A percentile compares a stretch with the other conserved stretches of the same genome.
phyloP scores from a whole-genome alignment of 148 eudicot species.

The Silene latifolia region DNA sequence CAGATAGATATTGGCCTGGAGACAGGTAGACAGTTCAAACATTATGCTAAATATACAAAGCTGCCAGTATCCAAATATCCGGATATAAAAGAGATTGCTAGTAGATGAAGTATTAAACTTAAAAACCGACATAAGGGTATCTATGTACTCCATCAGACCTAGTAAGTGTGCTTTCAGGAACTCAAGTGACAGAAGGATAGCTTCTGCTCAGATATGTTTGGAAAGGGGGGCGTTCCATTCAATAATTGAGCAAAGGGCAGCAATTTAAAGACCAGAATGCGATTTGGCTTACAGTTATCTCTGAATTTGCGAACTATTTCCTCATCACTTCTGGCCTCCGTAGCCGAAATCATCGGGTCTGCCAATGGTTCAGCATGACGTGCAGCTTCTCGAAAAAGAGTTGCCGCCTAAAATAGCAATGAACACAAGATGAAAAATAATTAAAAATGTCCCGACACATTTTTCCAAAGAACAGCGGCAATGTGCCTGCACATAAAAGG shows the following conservation, averaged over 20 bases:
- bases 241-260: background rate
- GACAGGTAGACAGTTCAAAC: background rate
- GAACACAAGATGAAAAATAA: background rate
- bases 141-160: too few relatives aligned
- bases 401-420: slow-evolving; percentile 60
- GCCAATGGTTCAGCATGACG: slow-evolving; percentile 10
- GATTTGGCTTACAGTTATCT: background rate
- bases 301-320: too few relatives aligned
- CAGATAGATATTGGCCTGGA: slow-evolving; percentile 35
- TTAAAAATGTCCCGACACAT: background rate
- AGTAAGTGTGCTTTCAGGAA: too few relatives aligned
- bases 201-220: too few relatives aligned
- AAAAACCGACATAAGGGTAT: too few relatives aligned
- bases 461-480: background rate
- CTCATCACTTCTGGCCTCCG: background rate
- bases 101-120: background rate
- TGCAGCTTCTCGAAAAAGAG: slow-evolving; percentile 64
- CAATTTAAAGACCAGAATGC: background rate
- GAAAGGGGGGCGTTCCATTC: too few relatives aligned
- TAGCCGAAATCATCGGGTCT: background rate
- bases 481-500: background rate
- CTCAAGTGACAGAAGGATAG: too few relatives aligned
- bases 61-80: background rate
- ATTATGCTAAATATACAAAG: background rate
- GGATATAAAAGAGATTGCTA: background rate